Evolutionary conservation across 2,329 filamentous ascomycete genomes (phyloP).

Genomic region (Pseudogymnoascus sp.): DNA sequence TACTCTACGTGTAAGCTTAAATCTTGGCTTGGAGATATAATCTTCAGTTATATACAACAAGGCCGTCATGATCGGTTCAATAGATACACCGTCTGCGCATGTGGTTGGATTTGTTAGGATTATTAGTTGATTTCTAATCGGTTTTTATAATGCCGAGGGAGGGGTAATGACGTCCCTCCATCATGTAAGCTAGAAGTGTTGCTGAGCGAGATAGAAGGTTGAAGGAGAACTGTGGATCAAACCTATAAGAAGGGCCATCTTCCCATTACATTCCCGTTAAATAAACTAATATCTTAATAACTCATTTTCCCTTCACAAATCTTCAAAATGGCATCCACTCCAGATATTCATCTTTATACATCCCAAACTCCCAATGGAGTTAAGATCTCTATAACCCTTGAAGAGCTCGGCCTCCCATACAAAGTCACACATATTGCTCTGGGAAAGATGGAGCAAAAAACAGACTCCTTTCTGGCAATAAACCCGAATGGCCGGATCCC

Average conservation of each 20-base stretch:
- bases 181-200: background rate
- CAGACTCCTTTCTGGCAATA: slow-evolving; percentile 81
- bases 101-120: background rate
- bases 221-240: background rate
- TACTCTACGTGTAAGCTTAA: background rate
- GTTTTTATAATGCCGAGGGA: background rate
- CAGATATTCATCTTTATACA: slow-evolving; percentile 40
- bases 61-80: background rate
- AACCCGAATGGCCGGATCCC: slow-evolving; percentile 92
- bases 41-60: background rate
- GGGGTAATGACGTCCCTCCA: background rate
- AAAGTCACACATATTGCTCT: slow-evolving; percentile 66
- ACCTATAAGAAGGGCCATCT: background rate
- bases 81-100: background rate
- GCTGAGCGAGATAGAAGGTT: background rate
- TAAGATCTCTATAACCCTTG: slow-evolving; percentile 78
- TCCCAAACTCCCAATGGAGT: slow-evolving; percentile 79
- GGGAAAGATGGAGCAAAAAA: slow-evolving; percentile 67
- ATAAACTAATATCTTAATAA: background rate
- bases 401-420: slow-evolving; percentile 79
- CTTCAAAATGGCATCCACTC: slow-evolving; percentile 31
- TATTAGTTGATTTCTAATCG: background rate
- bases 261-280: background rate
- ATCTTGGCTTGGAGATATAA: background rate
- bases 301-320: slow-evolving; percentile 13